Percentiles rank a stretch among this genome's conserved stretches.
Conservation (phyloP, 768 basidiomycete species). For the Hemileccinum rubropunctum region DNA sequence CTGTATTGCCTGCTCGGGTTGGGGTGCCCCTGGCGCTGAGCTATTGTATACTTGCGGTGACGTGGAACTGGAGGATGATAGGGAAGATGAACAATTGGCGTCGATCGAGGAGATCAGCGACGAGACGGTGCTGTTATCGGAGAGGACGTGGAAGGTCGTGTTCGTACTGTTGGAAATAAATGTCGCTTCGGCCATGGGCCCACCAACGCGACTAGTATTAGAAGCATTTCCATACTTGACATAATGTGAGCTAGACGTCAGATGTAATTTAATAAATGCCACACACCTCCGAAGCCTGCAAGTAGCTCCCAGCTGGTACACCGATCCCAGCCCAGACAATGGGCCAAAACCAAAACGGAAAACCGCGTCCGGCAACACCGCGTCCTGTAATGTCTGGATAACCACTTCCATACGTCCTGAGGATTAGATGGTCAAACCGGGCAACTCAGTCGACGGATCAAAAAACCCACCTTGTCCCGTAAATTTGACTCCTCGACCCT, state of each 20-base stretch:
- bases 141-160: conserved; percentile 44
- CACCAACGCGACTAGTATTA: conserved; percentile 51
- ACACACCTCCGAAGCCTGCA: conserved; percentile 42
- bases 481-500: conserved; percentile 43
- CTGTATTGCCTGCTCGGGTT: conserved; percentile 57
- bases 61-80: conserved; percentile 34
- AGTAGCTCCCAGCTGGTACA: conserved; percentile 31
- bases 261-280: not conserved
- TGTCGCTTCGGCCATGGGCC: conserved; percentile 36
- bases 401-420: conserved; percentile 59
- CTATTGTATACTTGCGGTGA: conserved; percentile 33
- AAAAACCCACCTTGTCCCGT: conserved; percentile 40
- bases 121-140: conserved; percentile 46
- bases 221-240: conserved; percentile 44
- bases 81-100: conserved; percentile 41
- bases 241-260: too few species aligned
- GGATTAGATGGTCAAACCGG: conserved; percentile 1
- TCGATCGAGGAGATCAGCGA: conserved; percentile 43
- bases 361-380: conserved; percentile 48
- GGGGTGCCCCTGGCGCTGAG: conserved; percentile 25
- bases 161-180: conserved; percentile 40
- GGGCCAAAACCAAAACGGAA: conserved; percentile 71
- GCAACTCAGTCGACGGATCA: not conserved
- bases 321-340: conserved; percentile 42
- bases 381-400: conserved; percentile 49